Conservation (phyloP, 805 yeast species). For the Pichia heedii region DNA sequence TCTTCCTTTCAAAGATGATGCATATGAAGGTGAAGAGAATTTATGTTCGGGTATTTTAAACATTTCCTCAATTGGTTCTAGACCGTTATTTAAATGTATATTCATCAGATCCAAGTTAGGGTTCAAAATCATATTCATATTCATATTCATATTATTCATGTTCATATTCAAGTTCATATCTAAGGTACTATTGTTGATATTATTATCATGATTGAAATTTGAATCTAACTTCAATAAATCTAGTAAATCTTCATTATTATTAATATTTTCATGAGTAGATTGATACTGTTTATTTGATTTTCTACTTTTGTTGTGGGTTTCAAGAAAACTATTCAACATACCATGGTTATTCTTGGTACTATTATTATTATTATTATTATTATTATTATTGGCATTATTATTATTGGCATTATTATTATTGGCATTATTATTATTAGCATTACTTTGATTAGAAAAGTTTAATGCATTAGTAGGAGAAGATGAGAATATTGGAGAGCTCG, state of each 20-base stretch:
- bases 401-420: not conserved
- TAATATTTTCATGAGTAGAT: not conserved
- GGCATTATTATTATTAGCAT: not conserved
- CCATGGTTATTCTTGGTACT: too few relatives aligned
- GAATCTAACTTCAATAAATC: conserved; percentile 1
- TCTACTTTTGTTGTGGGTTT: not conserved
- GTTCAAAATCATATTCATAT: not conserved
- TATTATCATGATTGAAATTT: not conserved
- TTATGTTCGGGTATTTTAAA: conserved; percentile 2
- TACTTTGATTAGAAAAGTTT: not conserved
- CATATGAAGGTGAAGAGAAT: not conserved
- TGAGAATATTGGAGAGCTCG: conserved; percentile 8
- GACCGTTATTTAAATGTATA: not conserved
- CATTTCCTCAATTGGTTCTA: conserved; percentile 4
- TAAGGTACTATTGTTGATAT: not conserved
- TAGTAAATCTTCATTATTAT: not conserved
- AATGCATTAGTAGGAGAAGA: conserved; percentile 8
- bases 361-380: too few relatives aligned
- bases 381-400: not conserved
- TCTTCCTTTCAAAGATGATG: conserved; percentile 1
- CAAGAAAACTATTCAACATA: not conserved
- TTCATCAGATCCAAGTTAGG: not conserved
- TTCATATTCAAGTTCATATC: not conserved
- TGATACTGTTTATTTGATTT: not conserved
- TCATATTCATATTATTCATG: not conserved